Base-by-base conservation (phyloP, 768 basidiomycete species). In the Psilocybe sp. region DNA sequence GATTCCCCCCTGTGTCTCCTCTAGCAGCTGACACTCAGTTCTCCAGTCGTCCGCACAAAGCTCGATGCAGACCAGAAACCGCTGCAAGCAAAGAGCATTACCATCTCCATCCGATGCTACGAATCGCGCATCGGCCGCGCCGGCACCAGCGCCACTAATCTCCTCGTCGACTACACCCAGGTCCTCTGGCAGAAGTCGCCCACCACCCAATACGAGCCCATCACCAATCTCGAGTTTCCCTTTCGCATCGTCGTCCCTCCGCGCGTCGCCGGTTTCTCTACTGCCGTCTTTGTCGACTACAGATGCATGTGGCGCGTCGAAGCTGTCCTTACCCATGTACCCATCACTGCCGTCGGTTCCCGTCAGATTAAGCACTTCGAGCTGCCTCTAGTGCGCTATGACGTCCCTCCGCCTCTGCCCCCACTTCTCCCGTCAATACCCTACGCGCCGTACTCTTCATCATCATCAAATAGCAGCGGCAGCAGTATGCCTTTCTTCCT, bases 251-350 rank as follows among this genome's bases (percentile, higher is more conserved):
- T 77, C 40, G 52, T 93, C 20, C 91, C 91, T 20, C 63, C 77
- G 49, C 73, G 77, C 53, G 75, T 79, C 44, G 67, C 75, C 13
- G 87, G 87, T 36, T 84, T 82, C 59, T 86, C 84, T 64, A 83
- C 85, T 42, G 78, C 84, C 12, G 75, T 81, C 52, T 89, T 84
- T 59, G 86, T 86, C 57, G 86, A 85, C 58, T 93, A 90, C 65
- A 77, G 85, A 39, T 82, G 87, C 61, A 80, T 80, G 62, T 93
- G 91, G 91, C 77, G 89, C 46, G 74, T 93, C 49, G 91, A 93
- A 71, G 90, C 90, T 54, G 89, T 85, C 43, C 77, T 92, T 40
- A 77, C 78, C 51, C 91, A 92, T 62, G 64, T 69, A 6, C 83
- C 81, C 45, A 77, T 87, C 47, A 59, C 77, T 40, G 82, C 81